Conservation (phyloP, 139 green algal genomes). For the Coelastrella sp. region DNA sequence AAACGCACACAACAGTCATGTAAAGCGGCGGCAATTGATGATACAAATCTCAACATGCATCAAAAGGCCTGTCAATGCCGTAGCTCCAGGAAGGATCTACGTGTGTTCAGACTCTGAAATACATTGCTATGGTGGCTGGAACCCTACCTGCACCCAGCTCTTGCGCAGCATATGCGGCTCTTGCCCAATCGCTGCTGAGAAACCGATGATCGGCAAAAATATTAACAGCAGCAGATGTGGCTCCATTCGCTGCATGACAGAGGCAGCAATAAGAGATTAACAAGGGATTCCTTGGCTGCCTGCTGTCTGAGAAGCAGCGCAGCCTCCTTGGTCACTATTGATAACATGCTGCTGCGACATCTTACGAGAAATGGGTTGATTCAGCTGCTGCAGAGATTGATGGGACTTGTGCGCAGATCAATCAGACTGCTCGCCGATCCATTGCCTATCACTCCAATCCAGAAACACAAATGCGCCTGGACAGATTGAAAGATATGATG, state of each 20-base stretch:
- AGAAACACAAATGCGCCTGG: too few relatives aligned
- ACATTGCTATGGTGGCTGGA: neutral
- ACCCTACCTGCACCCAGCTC: conserved; percentile 35
- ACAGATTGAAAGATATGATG: too few relatives aligned
- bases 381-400: too few relatives aligned
- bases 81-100: neutral
- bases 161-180: conserved; percentile 71
- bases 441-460: too few relatives aligned
- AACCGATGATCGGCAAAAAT: conserved; percentile 74
- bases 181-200: conserved; percentile 57
- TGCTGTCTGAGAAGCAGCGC: neutral
- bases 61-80: neutral
- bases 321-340: neutral
- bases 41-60: neutral
- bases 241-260: conserved; percentile 61
- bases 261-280: neutral
- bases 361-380: neutral
- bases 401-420: too few relatives aligned
- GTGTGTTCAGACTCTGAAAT: neutral
- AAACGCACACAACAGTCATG: neutral
- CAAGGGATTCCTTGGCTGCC: neutral
- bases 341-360: neutral
- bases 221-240: conserved; percentile 69
- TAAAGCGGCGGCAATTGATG: neutral
- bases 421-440: too few relatives aligned